Evolutionary conservation across 2,329 filamentous ascomycete genomes (phyloP).

Genomic region (Hansfordia pulvinata): DNA sequence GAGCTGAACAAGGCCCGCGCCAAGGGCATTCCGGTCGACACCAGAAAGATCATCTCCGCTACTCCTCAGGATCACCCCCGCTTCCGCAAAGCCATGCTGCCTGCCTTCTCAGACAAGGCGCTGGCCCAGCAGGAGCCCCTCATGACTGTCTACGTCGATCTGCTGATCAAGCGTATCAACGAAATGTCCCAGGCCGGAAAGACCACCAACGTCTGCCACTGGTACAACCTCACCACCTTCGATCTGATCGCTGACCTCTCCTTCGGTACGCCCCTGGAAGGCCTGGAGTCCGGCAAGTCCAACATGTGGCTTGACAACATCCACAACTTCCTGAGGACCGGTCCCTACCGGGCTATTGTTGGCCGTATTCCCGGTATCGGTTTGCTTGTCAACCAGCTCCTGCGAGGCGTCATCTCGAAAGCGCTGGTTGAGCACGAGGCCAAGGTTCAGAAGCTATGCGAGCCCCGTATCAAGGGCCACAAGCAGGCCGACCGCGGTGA

Average conservation of each 20-base stretch:
- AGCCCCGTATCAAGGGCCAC: background rate
- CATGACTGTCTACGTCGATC: slow-evolving; percentile 18
- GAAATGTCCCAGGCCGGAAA: slow-evolving; percentile 5
- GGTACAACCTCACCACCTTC: slow-evolving; percentile 26
- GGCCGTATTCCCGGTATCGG: slow-evolving; percentile 6
- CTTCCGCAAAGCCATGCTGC: background rate
- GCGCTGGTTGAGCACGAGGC: background rate
- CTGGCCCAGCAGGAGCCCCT: background rate
- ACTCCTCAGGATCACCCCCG: background rate
- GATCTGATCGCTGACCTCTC: slow-evolving; percentile 31
- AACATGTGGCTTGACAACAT: slow-evolving; percentile 21
- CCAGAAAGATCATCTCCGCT: slow-evolving; percentile 9
- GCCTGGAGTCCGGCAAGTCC: slow-evolving; percentile 18
- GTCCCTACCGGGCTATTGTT: slow-evolving; percentile 7
- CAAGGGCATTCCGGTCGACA: no score
- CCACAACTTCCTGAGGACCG: slow-evolving; percentile 11
- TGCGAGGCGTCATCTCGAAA: background rate
- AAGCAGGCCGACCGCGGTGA: background rate
- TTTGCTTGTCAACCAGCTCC: slow-evolving; percentile 8
- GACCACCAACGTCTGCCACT: slow-evolving; percentile 19
- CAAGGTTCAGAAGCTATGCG: background rate
- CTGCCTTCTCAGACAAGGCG: slow-evolving; percentile 1
- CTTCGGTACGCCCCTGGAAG: slow-evolving; percentile 27
- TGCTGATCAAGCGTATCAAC: slow-evolving; percentile 19
- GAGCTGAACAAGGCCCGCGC: no score